Base-by-base conservation (phyloP, 345 rosid species). In the Conringia planisiliqua region DNA sequence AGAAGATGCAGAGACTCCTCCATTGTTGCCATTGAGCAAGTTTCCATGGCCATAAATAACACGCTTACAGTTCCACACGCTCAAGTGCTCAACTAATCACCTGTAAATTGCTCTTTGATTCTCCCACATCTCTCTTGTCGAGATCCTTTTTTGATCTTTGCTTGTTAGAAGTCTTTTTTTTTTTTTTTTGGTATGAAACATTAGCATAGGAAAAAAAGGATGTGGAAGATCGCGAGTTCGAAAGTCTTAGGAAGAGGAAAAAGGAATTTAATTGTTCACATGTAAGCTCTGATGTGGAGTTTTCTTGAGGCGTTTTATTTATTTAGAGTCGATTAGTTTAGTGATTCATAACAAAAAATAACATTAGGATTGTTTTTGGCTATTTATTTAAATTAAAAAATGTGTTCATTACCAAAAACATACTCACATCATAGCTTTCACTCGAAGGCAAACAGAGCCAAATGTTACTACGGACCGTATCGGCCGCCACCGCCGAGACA, bases 41-140 rank as follows among this genome's bases (percentile, higher is more conserved):
- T 70, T 76, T 36, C 80, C 80, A 63, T 76, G 80, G 80, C 80
- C 80, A 70, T 76, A 62, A 55, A 63, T 51, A 72, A 72, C 64
- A 61, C 46, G 36, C 73, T 75, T 59, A 75, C 79, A 67, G 79
- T 48, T 68, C 68, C 51, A 62, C 71, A 44, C 43, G 66, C 57
- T 9, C 79, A 51, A n/a, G n/a, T n/a, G n/a, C n/a, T n/a, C n/a
- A n/a, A n/a, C n/a, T n/a, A n/a, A n/a, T n/a, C 26, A 78, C 73
- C 54, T 78, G 73, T 78, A 72, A 62, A 67, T 71, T 67, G 42
- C 65, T 77, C 78, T 63, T 55, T 62, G 43, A 63, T 72, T 24
- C 56, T 17, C 40, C n/a, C 69, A 70, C 39, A 35, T 42, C 44
- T 66, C 54, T 76, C 66, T 57, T 50, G 83, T 50, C 60, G 62